A percentile compares a stretch with the other conserved stretches of the same genome.
Evolutionary conservation across 192 early-diverging fungal genomes (phyloP).

Genomic region (Allomyces javanicus): DNA sequence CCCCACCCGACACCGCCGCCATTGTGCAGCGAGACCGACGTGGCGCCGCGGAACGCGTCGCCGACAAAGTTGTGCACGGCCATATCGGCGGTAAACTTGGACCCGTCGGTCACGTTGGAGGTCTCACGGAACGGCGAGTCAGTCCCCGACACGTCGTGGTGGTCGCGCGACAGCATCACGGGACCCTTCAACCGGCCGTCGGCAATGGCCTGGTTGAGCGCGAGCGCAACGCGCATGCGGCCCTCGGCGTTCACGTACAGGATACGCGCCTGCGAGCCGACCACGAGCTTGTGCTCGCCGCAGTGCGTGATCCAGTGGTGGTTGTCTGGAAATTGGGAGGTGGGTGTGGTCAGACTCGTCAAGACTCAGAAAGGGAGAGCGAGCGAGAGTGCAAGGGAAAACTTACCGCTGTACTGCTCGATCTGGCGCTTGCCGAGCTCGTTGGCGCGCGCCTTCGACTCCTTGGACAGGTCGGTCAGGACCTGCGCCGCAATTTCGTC

Average conservation of each 20-base stretch:
- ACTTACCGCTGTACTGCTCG: too few relatives aligned
- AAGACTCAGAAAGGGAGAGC: too few relatives aligned
- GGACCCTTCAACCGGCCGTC: slow-evolving; percentile 4
- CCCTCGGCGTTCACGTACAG: slow-evolving; percentile 10
- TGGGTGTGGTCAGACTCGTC: too few relatives aligned
- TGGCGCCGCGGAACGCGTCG: slow-evolving; percentile 10
- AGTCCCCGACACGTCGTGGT: slow-evolving; percentile 10
- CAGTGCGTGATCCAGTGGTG: slow-evolving; percentile 9
- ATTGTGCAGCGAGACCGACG: slow-evolving; percentile 8
- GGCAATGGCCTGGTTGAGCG: slow-evolving; percentile 7
- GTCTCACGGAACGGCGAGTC: slow-evolving; percentile 8
- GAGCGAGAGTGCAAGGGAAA: too few relatives aligned
- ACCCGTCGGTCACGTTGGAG: slow-evolving; percentile 5
- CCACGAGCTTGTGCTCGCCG: slow-evolving; percentile 9
- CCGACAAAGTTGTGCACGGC: slow-evolving; percentile 11
- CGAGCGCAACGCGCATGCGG: slow-evolving; percentile 3
- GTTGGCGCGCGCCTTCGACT: not conserved
- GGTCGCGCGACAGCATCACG: slow-evolving; percentile 9
- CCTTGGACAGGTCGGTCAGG: slow-evolving; percentile 4
- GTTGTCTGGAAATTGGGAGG: slow-evolving; percentile 7
- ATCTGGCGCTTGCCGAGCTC: not conserved
- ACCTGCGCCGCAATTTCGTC: slow-evolving; percentile 8
- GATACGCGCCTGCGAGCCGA: slow-evolving; percentile 9
- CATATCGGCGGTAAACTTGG: slow-evolving; percentile 4
- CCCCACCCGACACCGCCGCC: slow-evolving; percentile 11